These are phyloP conservation scores for Microdochium nivale DNA, from an alignment of 2,329 filamentous ascomycete genomes.

Conservation along the genomic window DNA sequence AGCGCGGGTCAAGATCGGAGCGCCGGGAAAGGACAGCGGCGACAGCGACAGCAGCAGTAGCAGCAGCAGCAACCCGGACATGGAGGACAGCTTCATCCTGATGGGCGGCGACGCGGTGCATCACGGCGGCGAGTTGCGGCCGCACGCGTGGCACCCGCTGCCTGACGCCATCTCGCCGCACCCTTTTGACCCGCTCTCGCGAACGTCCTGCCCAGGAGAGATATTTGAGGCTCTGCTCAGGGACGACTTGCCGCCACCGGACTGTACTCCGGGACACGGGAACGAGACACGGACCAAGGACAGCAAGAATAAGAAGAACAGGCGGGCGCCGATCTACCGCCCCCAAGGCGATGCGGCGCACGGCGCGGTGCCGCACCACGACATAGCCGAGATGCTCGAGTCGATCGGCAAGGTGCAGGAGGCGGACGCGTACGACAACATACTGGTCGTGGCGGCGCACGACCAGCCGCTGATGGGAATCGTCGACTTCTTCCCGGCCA, in stretches of 20 bases:
- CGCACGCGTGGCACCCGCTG: constrained; percentile 21
- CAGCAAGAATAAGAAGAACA: neutral
- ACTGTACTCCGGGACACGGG: neutral
- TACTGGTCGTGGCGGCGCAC: constrained; percentile 38
- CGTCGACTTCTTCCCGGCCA: constrained; percentile 39
- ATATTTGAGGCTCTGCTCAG: constrained; percentile 28
- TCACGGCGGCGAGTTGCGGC: constrained; percentile 26
- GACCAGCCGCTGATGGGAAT: constrained; percentile 31
- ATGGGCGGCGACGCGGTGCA: constrained; percentile 34
- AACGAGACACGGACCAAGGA: neutral
- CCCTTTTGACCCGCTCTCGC: constrained; percentile 20
- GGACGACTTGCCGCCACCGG: constrained; percentile 3
- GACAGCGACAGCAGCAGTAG: no score
- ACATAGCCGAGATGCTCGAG: constrained; percentile 21
- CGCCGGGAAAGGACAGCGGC: no score
- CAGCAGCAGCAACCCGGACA: constrained; percentile 2
- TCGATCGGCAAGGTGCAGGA: constrained; percentile 36
- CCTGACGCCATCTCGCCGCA: constrained; percentile 26
- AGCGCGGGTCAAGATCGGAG: constrained; percentile 23
- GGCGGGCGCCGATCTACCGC: constrained; percentile 21
- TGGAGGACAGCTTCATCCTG: constrained; percentile 26
- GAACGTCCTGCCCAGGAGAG: constrained; percentile 28
- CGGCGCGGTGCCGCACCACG: constrained; percentile 9
- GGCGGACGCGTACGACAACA: constrained; percentile 31
- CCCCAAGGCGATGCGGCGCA: constrained; percentile 7